Conservation (phyloP, 108 stramenopile genomes). For the Mediolabrus comicus region DNA sequence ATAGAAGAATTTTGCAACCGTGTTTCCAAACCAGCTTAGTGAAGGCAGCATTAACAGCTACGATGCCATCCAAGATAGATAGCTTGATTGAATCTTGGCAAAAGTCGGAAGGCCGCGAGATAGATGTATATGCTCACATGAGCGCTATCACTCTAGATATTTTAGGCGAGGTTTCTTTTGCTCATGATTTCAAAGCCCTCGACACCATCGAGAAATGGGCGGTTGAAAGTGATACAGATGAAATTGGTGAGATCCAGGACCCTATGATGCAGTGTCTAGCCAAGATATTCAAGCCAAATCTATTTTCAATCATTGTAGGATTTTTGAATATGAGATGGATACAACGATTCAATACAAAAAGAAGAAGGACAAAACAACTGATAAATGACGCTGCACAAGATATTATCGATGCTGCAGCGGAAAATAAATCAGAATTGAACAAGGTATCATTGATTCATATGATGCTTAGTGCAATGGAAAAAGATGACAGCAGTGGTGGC, state of each 20-base stretch:
- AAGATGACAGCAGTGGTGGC: neutral
- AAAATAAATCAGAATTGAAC: neutral
- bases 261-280: slow-evolving; percentile 13
- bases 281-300: slow-evolving; percentile 11
- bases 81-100: slow-evolving; percentile 44
- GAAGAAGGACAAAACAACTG: neutral
- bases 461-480: slow-evolving; percentile 39
- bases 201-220: slow-evolving; percentile 41
- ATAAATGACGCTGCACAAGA: slow-evolving; percentile 38
- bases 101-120: slow-evolving; percentile 28
- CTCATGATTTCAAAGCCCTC: slow-evolving; percentile 44
- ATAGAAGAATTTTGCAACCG: slow-evolving; percentile 55
- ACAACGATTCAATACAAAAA: slow-evolving; percentile 23
- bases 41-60: slow-evolving; percentile 19
- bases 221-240: neutral
- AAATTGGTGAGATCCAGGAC: slow-evolving; percentile 16
- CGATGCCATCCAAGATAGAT: slow-evolving; percentile 14
- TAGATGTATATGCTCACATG: slow-evolving; percentile 42
- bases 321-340: slow-evolving; percentile 9
- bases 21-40: slow-evolving; percentile 37
- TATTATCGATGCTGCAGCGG: slow-evolving; percentile 32
- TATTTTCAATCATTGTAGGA: slow-evolving; percentile 7
- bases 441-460: slow-evolving; percentile 41
- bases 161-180: slow-evolving; percentile 50
- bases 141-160: slow-evolving; percentile 52